Conservation (phyloP, 805 yeast species). For the Saturnispora saitoi region DNA sequence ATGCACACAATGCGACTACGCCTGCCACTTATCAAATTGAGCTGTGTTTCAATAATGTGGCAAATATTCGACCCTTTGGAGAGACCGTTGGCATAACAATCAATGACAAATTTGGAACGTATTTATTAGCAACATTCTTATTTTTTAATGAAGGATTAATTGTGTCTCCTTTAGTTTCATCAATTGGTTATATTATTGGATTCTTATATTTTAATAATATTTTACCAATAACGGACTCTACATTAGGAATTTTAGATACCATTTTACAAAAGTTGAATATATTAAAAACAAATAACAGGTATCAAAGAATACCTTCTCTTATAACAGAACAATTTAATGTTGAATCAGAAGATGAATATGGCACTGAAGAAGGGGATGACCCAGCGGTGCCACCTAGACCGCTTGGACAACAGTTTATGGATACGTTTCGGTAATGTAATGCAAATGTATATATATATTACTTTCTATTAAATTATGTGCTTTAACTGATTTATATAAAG, state of each 20-base stretch:
- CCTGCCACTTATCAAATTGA: conserved; percentile 35
- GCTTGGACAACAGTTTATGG: conserved; percentile 50
- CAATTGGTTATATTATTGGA: conserved; percentile 37
- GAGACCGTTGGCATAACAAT: conserved; percentile 18
- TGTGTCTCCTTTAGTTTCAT: conserved; percentile 31
- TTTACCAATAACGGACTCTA: conserved; percentile 33
- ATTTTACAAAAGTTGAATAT: background rate
- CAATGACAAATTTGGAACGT: conserved; percentile 13
- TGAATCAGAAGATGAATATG: conserved; percentile 25
- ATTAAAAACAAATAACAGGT: background rate
- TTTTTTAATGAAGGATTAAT: conserved; percentile 35
- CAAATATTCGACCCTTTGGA: conserved; percentile 22
- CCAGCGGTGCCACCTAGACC: conserved; percentile 46
- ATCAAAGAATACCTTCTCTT: conserved; percentile 5
- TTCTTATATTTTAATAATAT: conserved; percentile 35
- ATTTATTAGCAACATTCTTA: conserved; percentile 7
- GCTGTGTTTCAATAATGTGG: conserved; percentile 26
- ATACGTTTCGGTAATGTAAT: conserved; percentile 39
- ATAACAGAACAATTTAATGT: conserved; percentile 4
- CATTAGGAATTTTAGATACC: conserved; percentile 16
- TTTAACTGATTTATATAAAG: background rate
- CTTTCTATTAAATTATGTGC: background rate
- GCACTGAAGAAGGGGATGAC: conserved; percentile 34
- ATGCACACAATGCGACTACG: conserved; percentile 32
- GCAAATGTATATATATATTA: conserved; percentile 5